Percentiles rank a stretch among this genome's conserved stretches.
phyloP scores from a whole-genome alignment of 805 yeast genomes.

The Monosporozyma aquatica region DNA sequence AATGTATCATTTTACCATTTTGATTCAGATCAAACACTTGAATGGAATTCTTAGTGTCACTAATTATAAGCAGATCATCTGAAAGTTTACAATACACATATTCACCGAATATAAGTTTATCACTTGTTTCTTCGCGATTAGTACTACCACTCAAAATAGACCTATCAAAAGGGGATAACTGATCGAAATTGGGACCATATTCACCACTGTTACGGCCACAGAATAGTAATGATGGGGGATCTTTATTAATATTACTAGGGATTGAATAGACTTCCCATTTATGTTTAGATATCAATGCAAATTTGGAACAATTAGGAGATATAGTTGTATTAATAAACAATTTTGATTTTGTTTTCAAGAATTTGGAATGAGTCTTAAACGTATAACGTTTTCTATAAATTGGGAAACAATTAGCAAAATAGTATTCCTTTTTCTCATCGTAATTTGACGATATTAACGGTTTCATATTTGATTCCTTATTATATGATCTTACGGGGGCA shows the following conservation, averaged over 20 bases:
- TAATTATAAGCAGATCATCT: conserved; percentile 47
- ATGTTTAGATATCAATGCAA: conserved; percentile 57
- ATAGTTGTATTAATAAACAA: conserved; percentile 48
- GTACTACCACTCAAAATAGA: conserved; percentile 8
- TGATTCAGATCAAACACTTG: conserved; percentile 51
- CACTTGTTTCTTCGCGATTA: too few species aligned
- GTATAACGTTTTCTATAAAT: conserved; percentile 56
- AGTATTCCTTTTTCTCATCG: conserved; percentile 45
- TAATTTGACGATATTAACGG: conserved; percentile 10
- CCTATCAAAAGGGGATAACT: conserved; percentile 23
- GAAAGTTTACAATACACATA: conserved; percentile 53
- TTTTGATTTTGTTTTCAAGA: conserved; percentile 40
- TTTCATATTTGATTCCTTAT: not conserved
- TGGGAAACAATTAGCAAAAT: conserved; percentile 76
- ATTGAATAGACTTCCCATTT: conserved; percentile 69
- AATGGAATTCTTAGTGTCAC: conserved; percentile 63
- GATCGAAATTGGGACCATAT: conserved; percentile 44
- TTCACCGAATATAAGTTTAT: conserved; percentile 39
- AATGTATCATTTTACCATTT: conserved; percentile 56
- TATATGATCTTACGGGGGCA: not conserved
- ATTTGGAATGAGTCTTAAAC: conserved; percentile 43
- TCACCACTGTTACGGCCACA: conserved; percentile 67
- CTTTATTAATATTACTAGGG: conserved; percentile 14
- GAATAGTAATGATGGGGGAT: conserved; percentile 47
- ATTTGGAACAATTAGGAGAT: conserved; percentile 53